phyloP scores from a whole-genome alignment of 2,329 filamentous ascomycete species.

The Stemphylium beticola region DNA sequence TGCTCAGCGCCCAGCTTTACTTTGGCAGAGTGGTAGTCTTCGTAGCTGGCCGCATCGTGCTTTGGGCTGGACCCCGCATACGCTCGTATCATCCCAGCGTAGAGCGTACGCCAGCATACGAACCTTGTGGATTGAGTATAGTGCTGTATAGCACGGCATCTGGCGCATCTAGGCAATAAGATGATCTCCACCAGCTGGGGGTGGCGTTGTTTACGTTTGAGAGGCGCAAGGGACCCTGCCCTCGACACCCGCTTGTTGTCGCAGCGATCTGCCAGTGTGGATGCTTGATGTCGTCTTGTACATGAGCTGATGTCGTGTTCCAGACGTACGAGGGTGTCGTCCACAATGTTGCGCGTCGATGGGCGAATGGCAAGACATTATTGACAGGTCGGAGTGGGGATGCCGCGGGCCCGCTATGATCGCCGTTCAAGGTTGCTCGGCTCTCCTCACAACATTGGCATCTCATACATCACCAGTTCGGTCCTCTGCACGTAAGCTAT shows the following conservation, averaged over 20 bases:
- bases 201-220: neutral
- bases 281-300: slow-evolving; percentile 5
- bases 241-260: neutral
- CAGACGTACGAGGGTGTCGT: neutral
- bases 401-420: slow-evolving; percentile 9
- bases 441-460: slow-evolving; percentile 15
- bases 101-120: neutral
- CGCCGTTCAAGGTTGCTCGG: slow-evolving; percentile 12
- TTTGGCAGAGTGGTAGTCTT: neutral
- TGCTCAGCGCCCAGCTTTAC: neutral
- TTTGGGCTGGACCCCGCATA: neutral
- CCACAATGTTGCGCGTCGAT: neutral
- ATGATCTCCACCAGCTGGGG: slow-evolving; percentile 9
- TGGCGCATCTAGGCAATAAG: slow-evolving; percentile 10
- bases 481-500: neutral
- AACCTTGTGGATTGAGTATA: neutral
- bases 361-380: neutral
- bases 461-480: slow-evolving; percentile 12
- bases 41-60: neutral
- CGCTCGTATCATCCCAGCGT: neutral
- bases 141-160: slow-evolving; percentile 8
- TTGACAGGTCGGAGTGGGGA: slow-evolving; percentile 7
- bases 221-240: slow-evolving; percentile 2
- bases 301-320: slow-evolving; percentile 8
- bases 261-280: neutral